Percentiles rank a stretch among this genome's conserved stretches.
These are phyloP conservation scores for Daldinia sp. DNA, from an alignment of 2,329 filamentous ascomycete genomes.

Conservation along the genomic window DNA sequence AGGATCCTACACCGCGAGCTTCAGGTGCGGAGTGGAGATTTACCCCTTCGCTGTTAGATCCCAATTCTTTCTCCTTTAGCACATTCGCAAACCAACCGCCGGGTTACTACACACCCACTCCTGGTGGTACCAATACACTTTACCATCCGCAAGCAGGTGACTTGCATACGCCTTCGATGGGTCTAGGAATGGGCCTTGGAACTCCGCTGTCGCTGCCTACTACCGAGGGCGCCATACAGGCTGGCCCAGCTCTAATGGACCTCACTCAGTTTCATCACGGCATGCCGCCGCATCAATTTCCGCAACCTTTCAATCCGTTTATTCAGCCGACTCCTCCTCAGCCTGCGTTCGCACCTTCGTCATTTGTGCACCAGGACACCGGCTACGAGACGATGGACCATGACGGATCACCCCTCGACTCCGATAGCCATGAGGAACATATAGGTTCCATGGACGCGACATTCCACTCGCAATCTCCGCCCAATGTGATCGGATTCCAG, in stretches of 20 bases:
- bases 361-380: constrained; percentile 82
- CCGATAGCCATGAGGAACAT: constrained; percentile 59
- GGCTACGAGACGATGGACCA: constrained; percentile 82
- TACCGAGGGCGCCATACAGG: constrained; percentile 70
- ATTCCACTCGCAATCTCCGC: constrained; percentile 68
- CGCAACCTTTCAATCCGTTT: constrained; percentile 76
- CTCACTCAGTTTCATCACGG: constrained; percentile 70
- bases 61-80: constrained; percentile 82
- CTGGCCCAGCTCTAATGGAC: constrained; percentile 66
- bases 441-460: constrained; percentile 66
- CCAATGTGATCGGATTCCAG: constrained; percentile 64
- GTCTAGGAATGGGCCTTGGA: constrained; percentile 76
- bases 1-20: constrained; percentile 83
- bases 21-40: constrained; percentile 86
- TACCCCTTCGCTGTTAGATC: constrained; percentile 87
- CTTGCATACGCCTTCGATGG: constrained; percentile 81
- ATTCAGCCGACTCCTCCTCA: constrained; percentile 65
- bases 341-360: constrained; percentile 75
- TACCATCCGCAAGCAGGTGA: constrained; percentile 87
- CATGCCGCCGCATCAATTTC: constrained; percentile 67
- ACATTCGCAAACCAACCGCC: constrained; percentile 81
- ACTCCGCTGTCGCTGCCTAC: constrained; percentile 84
- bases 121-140: constrained; percentile 79
- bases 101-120: constrained; percentile 88
- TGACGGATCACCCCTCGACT: constrained; percentile 73